Base-by-base conservation (phyloP, 441 rosid species). In the Omphalea diandra region DNA sequence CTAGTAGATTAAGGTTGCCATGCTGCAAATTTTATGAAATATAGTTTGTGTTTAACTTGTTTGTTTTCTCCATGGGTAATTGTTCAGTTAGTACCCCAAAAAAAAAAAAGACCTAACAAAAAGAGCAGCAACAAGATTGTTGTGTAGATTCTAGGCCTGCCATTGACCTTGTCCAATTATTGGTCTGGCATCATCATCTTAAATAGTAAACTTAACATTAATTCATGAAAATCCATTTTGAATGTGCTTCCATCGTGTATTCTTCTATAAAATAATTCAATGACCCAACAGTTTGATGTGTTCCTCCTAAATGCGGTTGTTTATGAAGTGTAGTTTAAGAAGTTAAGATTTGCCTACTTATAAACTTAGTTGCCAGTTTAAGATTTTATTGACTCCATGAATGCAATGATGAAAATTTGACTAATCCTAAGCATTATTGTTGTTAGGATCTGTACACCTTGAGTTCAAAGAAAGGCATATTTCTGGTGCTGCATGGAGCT, bases 401-500 rank as follows among this genome's bases (percentile, higher is more conserved):
- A 26, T 41, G 0, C 7, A 1, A 29, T 41, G 26, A 33, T 7
- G 29, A 29, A n/a, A 50, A 33, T 36, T 65, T 67, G 36, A 62
- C 22, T 62, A 22, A 41, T 41, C 12, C 1, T 24, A 5, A 15
- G n/a, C 20, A 41, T 41, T 41, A 20, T 46, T 38, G 41, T 83
- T 38, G 72, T 46, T 75, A 94, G 99, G 93, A 92, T 71, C 75
- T 94, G 58, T 83, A 84, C 71, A 75, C 60, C 35, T 69, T 89
- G 81, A 74, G 91, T 70, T 88, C 83, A 2, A 92, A 85, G 90
- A 94, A 88, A 69, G 89, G 94, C 9, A 91, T 92, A 56, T 73
- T 85, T 67, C 82, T 94, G 77, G 98, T 94, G 61, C 90, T 94
- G 65, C 99, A 92, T 17, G 99, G 98, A 69, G 98, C 99, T 71